A percentile compares a stretch with the other conserved stretches of the same genome.
Conservation (phyloP, 176 grass and related monocot genomes). For the Carex myosuroides region DNA sequence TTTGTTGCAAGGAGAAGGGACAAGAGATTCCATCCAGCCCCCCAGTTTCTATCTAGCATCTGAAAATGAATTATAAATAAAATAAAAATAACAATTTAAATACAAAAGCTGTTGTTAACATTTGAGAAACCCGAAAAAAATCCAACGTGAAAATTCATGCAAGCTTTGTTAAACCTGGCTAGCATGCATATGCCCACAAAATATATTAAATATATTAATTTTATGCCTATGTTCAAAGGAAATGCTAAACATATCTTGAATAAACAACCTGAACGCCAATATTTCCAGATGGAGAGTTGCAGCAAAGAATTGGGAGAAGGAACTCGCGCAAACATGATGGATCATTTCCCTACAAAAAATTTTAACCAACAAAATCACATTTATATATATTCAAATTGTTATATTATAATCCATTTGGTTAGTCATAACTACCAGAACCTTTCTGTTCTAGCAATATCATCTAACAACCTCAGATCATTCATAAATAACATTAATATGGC, state of each 20-base stretch:
- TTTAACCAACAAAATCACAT: not conserved
- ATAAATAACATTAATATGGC: not conserved
- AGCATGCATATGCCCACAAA: not conserved
- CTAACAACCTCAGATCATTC: not conserved
- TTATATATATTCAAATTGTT: not conserved
- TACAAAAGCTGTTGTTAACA: not conserved
- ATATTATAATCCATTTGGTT: not conserved
- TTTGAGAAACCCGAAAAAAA: not conserved
- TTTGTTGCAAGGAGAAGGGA: constrained; percentile 74
- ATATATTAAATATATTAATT: constrained; percentile 1
- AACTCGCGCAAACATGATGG: constrained; percentile 93
- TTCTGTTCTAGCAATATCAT: not conserved
- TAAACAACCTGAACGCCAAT: constrained; percentile 64
- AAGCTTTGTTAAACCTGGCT: not conserved
- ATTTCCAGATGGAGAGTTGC: constrained; percentile 73
- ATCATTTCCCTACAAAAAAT: constrained; percentile 64
- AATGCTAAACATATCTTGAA: not conserved
- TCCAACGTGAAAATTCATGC: not conserved
- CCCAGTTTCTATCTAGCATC: constrained; percentile 89
- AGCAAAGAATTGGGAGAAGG: constrained; percentile 61
- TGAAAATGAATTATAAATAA: constrained; percentile 29
- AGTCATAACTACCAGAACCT: not conserved
- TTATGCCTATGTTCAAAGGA: not conserved
- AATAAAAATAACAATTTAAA: constrained; percentile 25
- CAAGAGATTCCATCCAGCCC: constrained; percentile 93